phyloP scores from a whole-genome alignment of 2,329 filamentous ascomycete genomes.

The Cordyceps cateniannulata region DNA sequence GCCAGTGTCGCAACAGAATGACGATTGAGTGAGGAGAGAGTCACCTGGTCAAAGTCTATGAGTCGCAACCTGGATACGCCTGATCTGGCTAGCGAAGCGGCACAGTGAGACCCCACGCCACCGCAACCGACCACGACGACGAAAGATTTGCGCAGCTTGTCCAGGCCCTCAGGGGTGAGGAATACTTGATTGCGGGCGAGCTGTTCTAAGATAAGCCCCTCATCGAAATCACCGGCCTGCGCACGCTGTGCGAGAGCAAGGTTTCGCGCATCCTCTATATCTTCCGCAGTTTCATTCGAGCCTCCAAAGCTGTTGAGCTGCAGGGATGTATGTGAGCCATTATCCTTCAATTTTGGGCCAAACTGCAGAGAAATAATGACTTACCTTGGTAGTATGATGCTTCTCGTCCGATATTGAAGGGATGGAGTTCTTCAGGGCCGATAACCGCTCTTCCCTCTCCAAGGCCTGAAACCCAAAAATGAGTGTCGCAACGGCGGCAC shows the following conservation, averaged over 20 bases:
- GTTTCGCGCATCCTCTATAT: constrained; percentile 57
- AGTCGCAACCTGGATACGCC: constrained; percentile 83
- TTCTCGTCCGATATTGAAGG: constrained; percentile 27
- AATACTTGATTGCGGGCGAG: constrained; percentile 90
- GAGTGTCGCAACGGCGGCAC: constrained; percentile 52
- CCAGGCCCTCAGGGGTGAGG: constrained; percentile 72
- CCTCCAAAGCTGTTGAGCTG: constrained; percentile 58
- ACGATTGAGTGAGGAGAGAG: constrained; percentile 87
- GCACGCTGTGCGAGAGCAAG: constrained; percentile 52
- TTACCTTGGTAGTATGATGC: constrained; percentile 17
- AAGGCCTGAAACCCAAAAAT: constrained; percentile 57
- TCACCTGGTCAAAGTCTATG: constrained; percentile 97
- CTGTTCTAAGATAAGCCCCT: constrained; percentile 88
- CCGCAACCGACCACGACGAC: constrained; percentile 89
- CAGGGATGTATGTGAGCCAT: constrained; percentile 19
- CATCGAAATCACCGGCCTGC: constrained; percentile 57
- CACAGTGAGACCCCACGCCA: constrained; percentile 89
- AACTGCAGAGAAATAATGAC: constrained; percentile 2
- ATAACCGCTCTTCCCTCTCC: constrained; percentile 47
- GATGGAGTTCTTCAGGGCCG: constrained; percentile 55
- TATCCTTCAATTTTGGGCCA: not conserved
- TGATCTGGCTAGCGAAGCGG: constrained; percentile 77
- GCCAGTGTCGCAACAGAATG: constrained; percentile 91
- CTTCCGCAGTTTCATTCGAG: constrained; percentile 38
- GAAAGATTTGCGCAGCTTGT: constrained; percentile 72